phyloP scores from a whole-genome alignment of 1,284 basidiomycete species.

The Papiliotrema fonsecae region DNA sequence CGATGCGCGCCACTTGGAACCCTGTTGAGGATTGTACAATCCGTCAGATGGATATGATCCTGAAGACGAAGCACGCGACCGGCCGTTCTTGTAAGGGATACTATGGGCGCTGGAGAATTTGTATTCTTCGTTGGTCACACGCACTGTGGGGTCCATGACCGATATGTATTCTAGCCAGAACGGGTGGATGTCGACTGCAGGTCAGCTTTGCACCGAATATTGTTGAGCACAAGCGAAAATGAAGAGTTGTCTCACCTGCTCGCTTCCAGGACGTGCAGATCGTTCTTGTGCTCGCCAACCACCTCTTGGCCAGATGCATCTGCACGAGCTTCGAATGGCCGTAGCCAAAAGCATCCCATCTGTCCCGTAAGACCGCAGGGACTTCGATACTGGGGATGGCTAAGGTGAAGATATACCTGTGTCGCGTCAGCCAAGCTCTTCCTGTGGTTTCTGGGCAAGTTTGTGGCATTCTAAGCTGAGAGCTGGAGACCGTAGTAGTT shows the following conservation, averaged over 20 bases:
- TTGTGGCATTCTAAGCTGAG: too few relatives aligned
- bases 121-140: neutral
- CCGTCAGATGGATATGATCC: too few relatives aligned
- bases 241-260: constrained; percentile 15
- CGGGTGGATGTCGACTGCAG: constrained; percentile 25
- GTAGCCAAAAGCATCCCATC: neutral
- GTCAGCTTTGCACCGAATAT: neutral
- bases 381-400: neutral
- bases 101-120: neutral
- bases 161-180: constrained; percentile 24
- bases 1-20: neutral
- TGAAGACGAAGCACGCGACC: too few relatives aligned
- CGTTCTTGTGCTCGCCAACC: constrained; percentile 14
- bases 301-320: too few relatives aligned
- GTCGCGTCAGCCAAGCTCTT: neutral
- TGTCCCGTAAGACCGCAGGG: neutral
- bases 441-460: neutral
- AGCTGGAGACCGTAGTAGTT: neutral
- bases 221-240: too few relatives aligned
- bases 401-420: neutral
- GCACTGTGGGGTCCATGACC: constrained; percentile 3
- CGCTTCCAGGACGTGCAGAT: constrained; percentile 20
- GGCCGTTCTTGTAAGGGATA: neutral
- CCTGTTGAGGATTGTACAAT: neutral
- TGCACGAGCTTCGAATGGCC: constrained; percentile 3